Base-by-base conservation (phyloP, 352 stramenopile species). In the Phytophthora cryptogea region DNA sequence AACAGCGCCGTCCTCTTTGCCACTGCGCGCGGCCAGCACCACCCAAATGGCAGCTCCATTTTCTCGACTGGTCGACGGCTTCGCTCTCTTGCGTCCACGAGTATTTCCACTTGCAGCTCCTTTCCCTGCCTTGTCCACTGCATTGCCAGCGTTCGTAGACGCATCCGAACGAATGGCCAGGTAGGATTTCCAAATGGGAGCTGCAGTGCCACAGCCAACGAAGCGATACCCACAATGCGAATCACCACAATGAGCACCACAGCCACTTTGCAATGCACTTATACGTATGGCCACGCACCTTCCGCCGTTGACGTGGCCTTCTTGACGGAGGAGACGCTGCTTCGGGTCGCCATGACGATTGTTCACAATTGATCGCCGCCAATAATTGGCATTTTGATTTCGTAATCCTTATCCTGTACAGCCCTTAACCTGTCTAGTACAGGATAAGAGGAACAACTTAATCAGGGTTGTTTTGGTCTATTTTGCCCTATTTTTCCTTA, bases 131-230 rank as follows among this genome's bases (percentile, higher is more conserved):
- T 32, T 16, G 40, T 60, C 36, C 16, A 17, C 16, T 26, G 14
- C 37, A 16, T 63, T 63, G 14, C 13, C 31, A 27, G 35, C 41
- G 42, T 43, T 50, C 26, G 40, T 31, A 56, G n/a, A 40, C 9
- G 33, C 49, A 41, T n/a, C 70, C 23, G 58, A 67, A 39, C 82
- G 78, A 10, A 80, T 67, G 40, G 68, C 62, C 37, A 91, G 48
- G 54, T 91, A 91, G 35, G 54, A 70, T 54, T 83, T 88, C 82
- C 82, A 91, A n/a, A 88, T 75, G 20, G 74, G 80, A 17, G 82
- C 82, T 89, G 41, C 56, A 50, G 20, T 17, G 27, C 36, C 31
- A 30, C 30, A 46, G 42, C 8, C 31, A 27, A 28, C 8, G 33
- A 49, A 46, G 27, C 30, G 36, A 9, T 23, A 49, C 46, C 23